Evolutionary conservation across 257 asterid species (phyloP).

Genomic region (Phtheirospermum japonicum): DNA sequence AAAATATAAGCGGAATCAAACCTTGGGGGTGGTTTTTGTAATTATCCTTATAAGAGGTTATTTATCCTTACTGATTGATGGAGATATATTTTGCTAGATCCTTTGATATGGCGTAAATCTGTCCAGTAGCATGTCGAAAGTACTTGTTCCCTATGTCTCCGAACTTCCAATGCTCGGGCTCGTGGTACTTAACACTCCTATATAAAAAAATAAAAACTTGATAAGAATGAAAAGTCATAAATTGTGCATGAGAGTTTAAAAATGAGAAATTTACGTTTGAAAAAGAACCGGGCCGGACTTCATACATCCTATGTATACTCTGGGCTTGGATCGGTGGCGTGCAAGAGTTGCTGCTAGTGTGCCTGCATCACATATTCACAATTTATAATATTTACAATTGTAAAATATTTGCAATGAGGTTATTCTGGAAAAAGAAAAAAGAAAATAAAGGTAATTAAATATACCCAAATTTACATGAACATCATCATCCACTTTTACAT

Average conservation of each 20-base stretch:
- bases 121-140: constrained; percentile 68
- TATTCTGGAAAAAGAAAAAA: too few species aligned
- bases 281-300: constrained; percentile 68
- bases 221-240: neutral
- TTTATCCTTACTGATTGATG: constrained; percentile 40
- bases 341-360: constrained; percentile 57
- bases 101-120: constrained; percentile 58
- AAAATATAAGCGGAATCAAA: too few species aligned
- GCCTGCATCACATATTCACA: too few species aligned
- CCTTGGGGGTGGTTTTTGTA: too few species aligned
- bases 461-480: constrained; percentile 86
- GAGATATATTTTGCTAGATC: constrained; percentile 49
- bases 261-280: constrained; percentile 39
- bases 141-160: constrained; percentile 60
- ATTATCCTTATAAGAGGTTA: neutral
- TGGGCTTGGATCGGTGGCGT: constrained; percentile 49
- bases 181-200: constrained; percentile 61
- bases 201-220: neutral
- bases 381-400: neutral
- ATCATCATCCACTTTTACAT: constrained; percentile 78
- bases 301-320: constrained; percentile 67
- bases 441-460: neutral
- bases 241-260: neutral
- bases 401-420: neutral
- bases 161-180: constrained; percentile 61